Evolutionary conservation across 345 rosid genomes (phyloP).

Genomic region (Corchorus olitorius): DNA sequence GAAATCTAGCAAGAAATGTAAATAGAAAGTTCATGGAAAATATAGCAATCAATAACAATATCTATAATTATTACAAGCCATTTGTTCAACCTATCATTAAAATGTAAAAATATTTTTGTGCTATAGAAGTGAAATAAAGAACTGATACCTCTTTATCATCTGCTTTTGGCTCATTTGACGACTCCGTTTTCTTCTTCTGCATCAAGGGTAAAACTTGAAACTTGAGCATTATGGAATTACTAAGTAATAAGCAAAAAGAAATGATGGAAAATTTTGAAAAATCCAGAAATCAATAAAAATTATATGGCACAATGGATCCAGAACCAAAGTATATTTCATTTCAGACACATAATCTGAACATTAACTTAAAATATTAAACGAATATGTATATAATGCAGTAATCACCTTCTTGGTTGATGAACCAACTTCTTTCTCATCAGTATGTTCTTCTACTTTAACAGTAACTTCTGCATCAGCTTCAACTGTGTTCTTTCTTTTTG

Average conservation of each 20-base stretch:
- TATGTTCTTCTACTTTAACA: slow-evolving; percentile 41
- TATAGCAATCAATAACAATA: neutral
- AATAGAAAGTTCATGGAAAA: neutral
- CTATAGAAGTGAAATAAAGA: neutral
- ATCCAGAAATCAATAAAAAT: neutral
- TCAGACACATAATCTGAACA: neutral
- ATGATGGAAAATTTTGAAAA: neutral
- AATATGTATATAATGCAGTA: neutral
- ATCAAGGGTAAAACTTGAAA: slow-evolving; percentile 2
- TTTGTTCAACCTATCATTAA: neutral
- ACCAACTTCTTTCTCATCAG: slow-evolving; percentile 41
- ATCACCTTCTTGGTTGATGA: slow-evolving; percentile 69
- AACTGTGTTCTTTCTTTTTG: slow-evolving; percentile 44
- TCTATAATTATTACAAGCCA: neutral
- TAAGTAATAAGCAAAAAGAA: slow-evolving; percentile 5
- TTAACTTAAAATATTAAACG: neutral
- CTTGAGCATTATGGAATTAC: neutral
- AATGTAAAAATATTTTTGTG: neutral
- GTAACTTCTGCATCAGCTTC: slow-evolving; percentile 34
- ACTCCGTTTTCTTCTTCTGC: slow-evolving; percentile 55
- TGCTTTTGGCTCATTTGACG: slow-evolving; percentile 45
- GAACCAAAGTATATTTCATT: neutral
- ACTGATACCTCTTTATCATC: slow-evolving; percentile 55
- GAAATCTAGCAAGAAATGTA: neutral
- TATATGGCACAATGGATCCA: neutral